Evolutionary conservation across 2,329 filamentous ascomycete species (phyloP).

Genomic region (Ophiostoma fasciatum): DNA sequence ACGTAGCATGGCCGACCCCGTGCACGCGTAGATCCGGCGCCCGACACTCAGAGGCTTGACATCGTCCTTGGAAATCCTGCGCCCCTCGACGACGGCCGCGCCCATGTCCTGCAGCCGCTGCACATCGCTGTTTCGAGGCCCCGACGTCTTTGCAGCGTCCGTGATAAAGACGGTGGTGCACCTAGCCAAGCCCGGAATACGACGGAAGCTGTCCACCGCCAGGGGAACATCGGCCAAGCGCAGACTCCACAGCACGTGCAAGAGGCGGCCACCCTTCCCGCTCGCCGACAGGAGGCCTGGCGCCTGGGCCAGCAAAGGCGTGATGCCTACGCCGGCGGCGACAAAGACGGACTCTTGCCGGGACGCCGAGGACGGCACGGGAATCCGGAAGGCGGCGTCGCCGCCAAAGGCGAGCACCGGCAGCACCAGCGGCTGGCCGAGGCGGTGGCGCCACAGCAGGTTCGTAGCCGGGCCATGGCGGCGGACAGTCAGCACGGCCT

Average conservation of each 20-base stretch:
- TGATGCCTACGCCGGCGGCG: constrained; percentile 71
- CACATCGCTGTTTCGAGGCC: constrained; percentile 15
- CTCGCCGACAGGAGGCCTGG: constrained; percentile 24
- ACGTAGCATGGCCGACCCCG: constrained; percentile 26
- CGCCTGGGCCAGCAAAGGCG: constrained; percentile 62
- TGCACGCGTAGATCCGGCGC: constrained; percentile 33
- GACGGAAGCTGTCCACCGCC: constrained; percentile 41
- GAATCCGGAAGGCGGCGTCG: constrained; percentile 27
- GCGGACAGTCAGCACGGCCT: constrained; percentile 58
- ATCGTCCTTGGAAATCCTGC: constrained; percentile 27
- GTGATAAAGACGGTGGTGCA: constrained; percentile 53
- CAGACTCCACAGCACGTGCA: constrained; percentile 54
- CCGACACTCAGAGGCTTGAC: constrained; percentile 24
- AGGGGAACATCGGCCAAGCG: constrained; percentile 45
- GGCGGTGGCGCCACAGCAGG: constrained; percentile 45
- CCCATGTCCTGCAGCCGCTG: constrained; percentile 22
- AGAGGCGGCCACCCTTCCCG: constrained; percentile 17
- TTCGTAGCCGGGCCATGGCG: constrained; percentile 54
- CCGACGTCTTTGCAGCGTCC: neutral
- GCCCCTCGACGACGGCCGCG: constrained; percentile 16
- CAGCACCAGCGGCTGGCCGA: constrained; percentile 38
- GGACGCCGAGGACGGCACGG: constrained; percentile 13
- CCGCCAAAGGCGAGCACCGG: constrained; percentile 63
- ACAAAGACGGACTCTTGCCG: constrained; percentile 40
- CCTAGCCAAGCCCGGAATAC: constrained; percentile 33